Percentiles rank a stretch among this genome's conserved stretches.
Conservation (phyloP, 371 early-diverging fungal species). For the Funneliformis caledonium region DNA sequence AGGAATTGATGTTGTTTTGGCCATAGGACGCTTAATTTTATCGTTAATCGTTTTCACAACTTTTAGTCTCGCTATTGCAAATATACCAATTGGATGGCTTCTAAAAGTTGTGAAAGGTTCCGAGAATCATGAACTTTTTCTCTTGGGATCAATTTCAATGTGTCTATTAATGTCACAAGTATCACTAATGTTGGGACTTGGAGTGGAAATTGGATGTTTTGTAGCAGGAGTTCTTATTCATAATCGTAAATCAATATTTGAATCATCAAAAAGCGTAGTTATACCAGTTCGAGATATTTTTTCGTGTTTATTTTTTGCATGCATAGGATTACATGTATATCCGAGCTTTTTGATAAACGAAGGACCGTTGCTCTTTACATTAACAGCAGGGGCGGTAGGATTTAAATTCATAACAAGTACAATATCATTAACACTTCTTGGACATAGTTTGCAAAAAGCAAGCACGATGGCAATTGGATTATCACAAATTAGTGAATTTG, state of each 20-base stretch:
- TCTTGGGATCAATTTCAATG: constrained; percentile 58
- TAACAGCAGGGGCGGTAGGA: constrained; percentile 56
- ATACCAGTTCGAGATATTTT: constrained; percentile 66
- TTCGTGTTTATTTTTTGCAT: constrained; percentile 66
- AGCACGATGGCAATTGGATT: constrained; percentile 60
- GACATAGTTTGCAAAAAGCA: constrained; percentile 49
- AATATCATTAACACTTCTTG: constrained; percentile 49
- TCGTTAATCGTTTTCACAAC: constrained; percentile 53
- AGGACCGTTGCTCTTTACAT: constrained; percentile 53
- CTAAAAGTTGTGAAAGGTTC: constrained; percentile 46
- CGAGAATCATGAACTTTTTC: constrained; percentile 50
- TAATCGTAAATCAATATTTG: constrained; percentile 51
- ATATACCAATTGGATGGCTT: constrained; percentile 37
- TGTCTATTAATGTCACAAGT: constrained; percentile 56
- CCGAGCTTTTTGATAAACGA: constrained; percentile 63
- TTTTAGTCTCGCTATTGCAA: constrained; percentile 49
- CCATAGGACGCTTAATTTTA: constrained; percentile 46
- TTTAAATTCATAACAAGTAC: constrained; percentile 58
- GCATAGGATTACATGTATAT: constrained; percentile 69
- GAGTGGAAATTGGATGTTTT: constrained; percentile 67
- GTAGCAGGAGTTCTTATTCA: constrained; percentile 65
- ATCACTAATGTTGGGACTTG: constrained; percentile 54
- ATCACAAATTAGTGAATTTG: constrained; percentile 67
- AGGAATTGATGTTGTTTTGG: constrained; percentile 52
- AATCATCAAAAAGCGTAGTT: constrained; percentile 50